Conservation (phyloP, 1,284 basidiomycete genomes). For the Austroboletus novae-zelandiae region DNA sequence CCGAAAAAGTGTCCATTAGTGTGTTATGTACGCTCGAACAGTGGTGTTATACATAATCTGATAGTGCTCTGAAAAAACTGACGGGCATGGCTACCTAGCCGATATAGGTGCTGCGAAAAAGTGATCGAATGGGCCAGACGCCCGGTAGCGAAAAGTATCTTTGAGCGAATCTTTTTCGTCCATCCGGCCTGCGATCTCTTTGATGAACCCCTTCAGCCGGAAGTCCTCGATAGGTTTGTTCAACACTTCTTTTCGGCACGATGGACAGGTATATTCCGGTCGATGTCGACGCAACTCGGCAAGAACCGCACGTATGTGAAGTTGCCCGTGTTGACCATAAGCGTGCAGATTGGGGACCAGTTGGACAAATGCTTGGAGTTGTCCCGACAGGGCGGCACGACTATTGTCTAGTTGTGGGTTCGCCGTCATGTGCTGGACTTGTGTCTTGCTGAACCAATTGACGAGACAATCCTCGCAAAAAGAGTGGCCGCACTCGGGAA, state of each 20-base stretch:
- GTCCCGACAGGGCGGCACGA: slow-evolving; percentile 15
- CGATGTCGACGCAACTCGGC: slow-evolving; percentile 26
- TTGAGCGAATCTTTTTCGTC: slow-evolving; percentile 45
- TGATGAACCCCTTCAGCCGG: slow-evolving; percentile 54
- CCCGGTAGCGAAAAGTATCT: slow-evolving; percentile 22
- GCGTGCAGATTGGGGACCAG: slow-evolving; percentile 27
- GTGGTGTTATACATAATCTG: neutral
- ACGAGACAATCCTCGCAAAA: slow-evolving; percentile 63
- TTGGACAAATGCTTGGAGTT: slow-evolving; percentile 26
- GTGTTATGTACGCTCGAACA: too few species aligned
- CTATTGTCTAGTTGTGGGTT: slow-evolving; percentile 46
- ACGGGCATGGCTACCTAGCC: slow-evolving; percentile 3
- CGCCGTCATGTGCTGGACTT: slow-evolving; percentile 44
- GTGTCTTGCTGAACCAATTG: slow-evolving; percentile 62
- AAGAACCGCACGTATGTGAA: slow-evolving; percentile 20
- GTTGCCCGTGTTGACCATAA: slow-evolving; percentile 20
- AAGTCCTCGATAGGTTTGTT: slow-evolving; percentile 57
- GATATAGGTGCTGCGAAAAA: slow-evolving; percentile 41
- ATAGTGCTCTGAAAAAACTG: neutral
- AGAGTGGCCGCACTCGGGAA: slow-evolving; percentile 65
- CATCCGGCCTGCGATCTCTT: slow-evolving; percentile 42
- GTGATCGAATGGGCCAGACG: slow-evolving; percentile 45
- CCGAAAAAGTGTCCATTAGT: too few species aligned
- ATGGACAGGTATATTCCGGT: slow-evolving; percentile 64
- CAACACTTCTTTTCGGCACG: slow-evolving; percentile 51